Conservation (phyloP, 208 protist species). For the Trypanosoma theileri region DNA sequence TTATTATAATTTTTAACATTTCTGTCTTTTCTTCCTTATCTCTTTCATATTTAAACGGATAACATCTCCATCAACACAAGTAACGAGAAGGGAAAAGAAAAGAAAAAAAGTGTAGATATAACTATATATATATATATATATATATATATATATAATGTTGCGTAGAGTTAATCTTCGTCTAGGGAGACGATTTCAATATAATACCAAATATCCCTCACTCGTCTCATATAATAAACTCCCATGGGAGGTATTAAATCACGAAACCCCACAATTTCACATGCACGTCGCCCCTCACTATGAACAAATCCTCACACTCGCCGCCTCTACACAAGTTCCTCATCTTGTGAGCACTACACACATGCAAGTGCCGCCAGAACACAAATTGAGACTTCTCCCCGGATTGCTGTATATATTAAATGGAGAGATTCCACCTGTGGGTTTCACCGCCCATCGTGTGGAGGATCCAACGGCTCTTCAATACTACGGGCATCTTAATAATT, state of each 20-base stretch:
- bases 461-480: constrained; percentile 76
- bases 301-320: constrained; percentile 74
- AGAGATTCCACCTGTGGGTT: constrained; percentile 35
- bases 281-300: constrained; percentile 80
- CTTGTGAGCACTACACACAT: constrained; percentile 44
- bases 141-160: constrained; percentile 36
- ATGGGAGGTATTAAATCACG: constrained; percentile 81
- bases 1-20: no score
- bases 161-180: constrained; percentile 24
- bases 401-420: constrained; percentile 62
- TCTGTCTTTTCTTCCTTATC: neutral
- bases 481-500: constrained; percentile 67
- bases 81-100: neutral
- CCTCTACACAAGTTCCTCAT: constrained; percentile 51
- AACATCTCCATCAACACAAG: neutral
- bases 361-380: constrained; percentile 40
- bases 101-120: constrained; percentile 2
- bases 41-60: neutral
- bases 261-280: constrained; percentile 72
- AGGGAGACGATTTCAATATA: constrained; percentile 58
- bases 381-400: constrained; percentile 72
- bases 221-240: constrained; percentile 91
- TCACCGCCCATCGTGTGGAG: constrained; percentile 49
- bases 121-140: constrained; percentile 19
- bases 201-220: constrained; percentile 81